Base-by-base conservation (phyloP, 2,329 filamentous ascomycete species). In the Apiospora malaysiana region DNA sequence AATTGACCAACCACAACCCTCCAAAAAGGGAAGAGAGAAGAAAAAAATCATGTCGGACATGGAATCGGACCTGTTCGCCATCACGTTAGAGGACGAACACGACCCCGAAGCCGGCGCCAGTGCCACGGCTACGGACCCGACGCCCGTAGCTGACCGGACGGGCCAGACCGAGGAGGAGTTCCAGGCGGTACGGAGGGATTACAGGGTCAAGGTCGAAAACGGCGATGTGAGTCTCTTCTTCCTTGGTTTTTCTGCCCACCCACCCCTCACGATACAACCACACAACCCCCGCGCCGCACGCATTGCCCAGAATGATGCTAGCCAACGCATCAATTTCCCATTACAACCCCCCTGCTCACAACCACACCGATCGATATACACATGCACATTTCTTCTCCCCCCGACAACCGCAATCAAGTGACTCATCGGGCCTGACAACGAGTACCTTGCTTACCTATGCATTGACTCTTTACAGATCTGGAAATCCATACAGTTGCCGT, bases 201-300 rank as follows among this genome's bases (percentile, higher is more conserved):
- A 89, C 71, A 74, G 74, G 21, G 81, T 81, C 27, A 88, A 87
- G 73, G 75, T 88, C 47, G 86, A 89, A 75, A 87, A 89, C 72
- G 88, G 88, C 71, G 80, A 89, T 74, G 88, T 88, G 76, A 73
- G 82, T 77, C 45, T 43, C 21, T 23, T 23, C 70, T 43, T 27
- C 23, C 25, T 40, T 65, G 43, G 21, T 70, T 66, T n/a, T 69
- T 46, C 68, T 49, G 46, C n/a, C 21, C 9, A 5, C 18, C 46
- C 46, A n/a, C 46, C 18, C 8, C 23, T 9, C 16, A 14, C 51
- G 7, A 8, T 59, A 32, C 25, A 25, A n/a, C 56, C 21, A 51
- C 25, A 32, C 32, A 3, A 32, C 32, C 49, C 25, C 49, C 49
- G 23, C 49, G 42, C 46, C 14, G 14, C 32, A 21, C 56, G 32